Base-by-base conservation (phyloP, 768 basidiomycete species). In the Kwoniella sp. region DNA sequence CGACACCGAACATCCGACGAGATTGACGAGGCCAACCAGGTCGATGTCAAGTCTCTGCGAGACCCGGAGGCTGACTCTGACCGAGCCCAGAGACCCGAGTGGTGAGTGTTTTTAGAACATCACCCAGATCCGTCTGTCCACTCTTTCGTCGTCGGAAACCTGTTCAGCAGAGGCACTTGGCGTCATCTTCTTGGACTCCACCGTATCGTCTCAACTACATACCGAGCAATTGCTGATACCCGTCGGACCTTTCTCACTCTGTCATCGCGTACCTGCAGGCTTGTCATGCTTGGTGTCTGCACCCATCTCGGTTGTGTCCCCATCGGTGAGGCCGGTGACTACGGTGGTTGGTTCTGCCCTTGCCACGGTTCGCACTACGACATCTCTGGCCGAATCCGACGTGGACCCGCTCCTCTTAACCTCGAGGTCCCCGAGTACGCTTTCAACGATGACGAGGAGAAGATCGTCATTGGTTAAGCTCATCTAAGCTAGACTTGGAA, bases 221-320 rank as follows among this genome's bases (percentile, higher is more conserved):
- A n/a, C n/a, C 34, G 34, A 34, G 13, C 34, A 34, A 34, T 34
- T 34, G 34, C n/a, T 17, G 4, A 17, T 53, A 13, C 28, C 37
- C 54, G 29, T 34, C n/a, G 59, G 5, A 7, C 52, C 34, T 5
- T 41, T 8, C 37, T 28, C 11, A 45, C 20, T 51, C 45, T 45
- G 11, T 29, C 29, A 22, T 38, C 38, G 4, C 26, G 13, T 45
- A 28, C 48, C 20, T 13, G 22, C 65, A 78, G 82, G 82, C 81
- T 84, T 68, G 80, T 84, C 76, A 84, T 84, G 83, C 72, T 84
- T 52, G 82, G 83, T 75, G 81, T 80, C 51, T 79, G 69, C 87
- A 98, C 96, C 25, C 96, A 98, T 83, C 84, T 99, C 72, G 95
- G 95, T 81, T 98, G 95, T 83, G 95, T 99, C 52, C 95, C 95